Evolutionary conservation across 2,329 filamentous ascomycete genomes (phyloP).

Genomic region (Capronia americana): DNA sequence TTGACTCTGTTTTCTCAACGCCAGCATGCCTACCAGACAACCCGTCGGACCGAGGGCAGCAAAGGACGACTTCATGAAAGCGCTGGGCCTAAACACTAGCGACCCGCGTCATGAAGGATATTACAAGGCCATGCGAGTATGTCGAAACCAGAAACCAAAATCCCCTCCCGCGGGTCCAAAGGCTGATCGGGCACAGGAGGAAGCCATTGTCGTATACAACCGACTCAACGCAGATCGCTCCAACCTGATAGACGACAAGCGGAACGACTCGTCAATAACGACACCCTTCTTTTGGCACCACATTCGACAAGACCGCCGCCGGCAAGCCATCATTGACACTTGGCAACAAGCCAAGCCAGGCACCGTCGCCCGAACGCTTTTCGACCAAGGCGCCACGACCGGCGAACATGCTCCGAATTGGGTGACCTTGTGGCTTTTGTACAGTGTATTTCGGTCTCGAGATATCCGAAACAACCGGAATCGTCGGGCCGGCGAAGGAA

Average conservation of each 20-base stretch:
- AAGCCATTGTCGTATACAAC: slow-evolving; percentile 53
- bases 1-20: slow-evolving; percentile 29
- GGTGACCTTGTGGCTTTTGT: slow-evolving; percentile 55
- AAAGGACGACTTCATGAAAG: slow-evolving; percentile 56
- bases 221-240: slow-evolving; percentile 49
- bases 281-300: slow-evolving; percentile 57
- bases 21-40: slow-evolving; percentile 34
- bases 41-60: slow-evolving; percentile 50
- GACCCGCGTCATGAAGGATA: slow-evolving; percentile 52
- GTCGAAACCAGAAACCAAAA: slow-evolving; percentile 28
- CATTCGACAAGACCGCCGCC: slow-evolving; percentile 52
- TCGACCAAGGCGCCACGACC: slow-evolving; percentile 49
- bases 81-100: slow-evolving; percentile 49
- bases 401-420: slow-evolving; percentile 56
- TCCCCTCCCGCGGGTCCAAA: background rate
- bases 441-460: slow-evolving; percentile 56
- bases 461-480: slow-evolving; percentile 56
- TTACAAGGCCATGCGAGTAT: slow-evolving; percentile 54
- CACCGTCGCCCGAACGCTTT: slow-evolving; percentile 47
- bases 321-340: slow-evolving; percentile 51
- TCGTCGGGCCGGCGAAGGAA: slow-evolving; percentile 43
- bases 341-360: slow-evolving; percentile 48
- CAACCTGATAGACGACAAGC: slow-evolving; percentile 50
- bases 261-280: slow-evolving; percentile 46
- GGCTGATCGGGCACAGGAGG: slow-evolving; percentile 46